Base-by-base conservation (phyloP, 257 asterid species). In the Ehretia macrophylla region DNA sequence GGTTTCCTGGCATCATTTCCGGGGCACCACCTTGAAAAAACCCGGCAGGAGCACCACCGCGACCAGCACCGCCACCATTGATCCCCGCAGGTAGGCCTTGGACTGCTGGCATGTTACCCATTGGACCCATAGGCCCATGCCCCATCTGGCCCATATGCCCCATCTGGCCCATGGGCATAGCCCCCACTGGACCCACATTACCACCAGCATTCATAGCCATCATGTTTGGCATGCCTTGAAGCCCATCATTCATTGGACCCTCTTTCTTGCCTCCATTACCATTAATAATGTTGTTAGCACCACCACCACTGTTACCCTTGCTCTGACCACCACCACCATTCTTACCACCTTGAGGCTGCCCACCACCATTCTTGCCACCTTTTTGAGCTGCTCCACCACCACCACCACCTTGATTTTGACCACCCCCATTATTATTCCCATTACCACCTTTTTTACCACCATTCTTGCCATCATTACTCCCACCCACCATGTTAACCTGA, bases 151-250 rank as follows among this genome's bases (percentile, higher is more conserved):
- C 59, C 72, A 64, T 57, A 11, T 67, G 72, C 0, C 76, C 79
- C 75, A 74, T 71, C 19, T 63, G 81, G 18, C 74, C 77, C 77
- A 77, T 73, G 17, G 79, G 74, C 72, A 70, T 70, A 58, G 68
- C 0, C 74, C 77, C 74, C 73, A 70, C 57, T 44, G 61, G 87
- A 32, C 85, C 84, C 90, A 72, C 56, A 9, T 39, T 53, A 40
- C 69, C 72, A 44, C 59, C 67, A 51, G 57, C 38, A 73, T 73
- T 86, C 85, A 88, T 70, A 20, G 86, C 51, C 95, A 90, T 83
- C 96, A 87, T 79, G 82, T 81, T 83, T 11, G 94, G 96, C 95
- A 87, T 85, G 84, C 96, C 90, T 14, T 67, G 83, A 47, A 74
- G 68, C 75, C 87, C 93, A 42, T 83, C 82, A 83, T 78, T 85